Evolutionary conservation across 2,329 filamentous ascomycete species (phyloP), one percentile per base, ranked within the genome.

Genomic region (Diaporthe batatas): DNA sequence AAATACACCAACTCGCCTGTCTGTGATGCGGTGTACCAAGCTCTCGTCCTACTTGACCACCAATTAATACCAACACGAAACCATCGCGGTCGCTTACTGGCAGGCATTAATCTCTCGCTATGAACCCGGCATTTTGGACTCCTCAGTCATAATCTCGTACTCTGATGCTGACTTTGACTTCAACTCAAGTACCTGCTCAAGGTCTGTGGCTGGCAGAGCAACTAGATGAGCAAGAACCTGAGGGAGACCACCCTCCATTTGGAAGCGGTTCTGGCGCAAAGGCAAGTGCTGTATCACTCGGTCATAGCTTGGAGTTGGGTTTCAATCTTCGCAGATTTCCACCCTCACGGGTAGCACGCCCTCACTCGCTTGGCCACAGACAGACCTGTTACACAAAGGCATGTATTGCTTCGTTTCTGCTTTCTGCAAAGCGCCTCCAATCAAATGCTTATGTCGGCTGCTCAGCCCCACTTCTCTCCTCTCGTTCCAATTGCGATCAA

Each of bases 401-500:
- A n/a, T n/a, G 39, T 18, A 64, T n/a, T 42, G 2, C 39, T 7
- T n/a, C 10, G 16, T 8, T 25, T 18, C 39, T 42, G 39, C 16
- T 1, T 42, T 2, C 18, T 21, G 2, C 23, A 32, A 1, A 21
- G 36, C 23, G 12, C 10, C 6, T 47, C 10, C 8, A 6, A 10
- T 32, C 25, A 64, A 25, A 8, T 21, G 44, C 3, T 8, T 5
- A n/a, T n/a, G 18, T 8, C 7, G 6, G 11, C 7, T 12, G 10
- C n/a, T 47, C 51, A 65, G 1, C 62, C 32, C 32, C 44, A 32
- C n/a, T 25, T 21, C 62, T 34, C 32, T 49, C 62, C 62, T 65
- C 44, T 34, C 42, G 21, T 51, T 65, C 62, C 62, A 65, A 36
- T 65, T 65, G 44, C 62, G 44, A 10, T 65, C 62, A 25, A 65